Percentiles rank a stretch among this genome's conserved stretches.
Conservation (phyloP, 257 asterid species). For the Nicotiana otophora region DNA sequence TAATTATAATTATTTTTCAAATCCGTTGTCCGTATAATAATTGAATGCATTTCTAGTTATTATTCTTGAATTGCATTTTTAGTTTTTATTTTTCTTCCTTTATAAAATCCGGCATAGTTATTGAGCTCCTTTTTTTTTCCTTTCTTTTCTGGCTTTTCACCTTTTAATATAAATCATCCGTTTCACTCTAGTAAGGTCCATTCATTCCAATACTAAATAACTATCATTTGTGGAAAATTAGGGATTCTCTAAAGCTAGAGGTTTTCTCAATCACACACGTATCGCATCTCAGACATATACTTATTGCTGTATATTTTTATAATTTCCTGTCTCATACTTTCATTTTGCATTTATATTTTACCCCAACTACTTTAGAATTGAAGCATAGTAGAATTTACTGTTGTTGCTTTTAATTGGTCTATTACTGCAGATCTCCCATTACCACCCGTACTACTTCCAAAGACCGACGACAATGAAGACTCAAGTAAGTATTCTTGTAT, state of each 20-base stretch:
- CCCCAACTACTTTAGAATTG: neutral
- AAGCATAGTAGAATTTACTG: neutral
- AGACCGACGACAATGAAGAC: conserved; percentile 64
- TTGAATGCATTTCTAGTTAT: neutral
- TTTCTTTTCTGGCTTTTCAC: neutral
- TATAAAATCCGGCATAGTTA: neutral
- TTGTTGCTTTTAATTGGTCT: neutral
- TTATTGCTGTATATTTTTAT: neutral
- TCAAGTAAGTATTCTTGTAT: conserved; percentile 38
- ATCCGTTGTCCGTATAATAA: neutral
- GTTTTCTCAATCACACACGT: neutral
- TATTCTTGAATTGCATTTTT: neutral
- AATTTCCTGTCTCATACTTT: neutral
- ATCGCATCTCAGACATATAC: neutral
- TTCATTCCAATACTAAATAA: neutral
- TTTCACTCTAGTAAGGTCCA: neutral
- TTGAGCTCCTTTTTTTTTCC: neutral
- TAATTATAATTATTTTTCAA: neutral
- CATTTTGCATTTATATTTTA: neutral
- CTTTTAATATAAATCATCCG: neutral
- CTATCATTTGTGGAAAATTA: neutral
- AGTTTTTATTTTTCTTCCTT: neutral
- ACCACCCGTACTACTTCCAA: conserved; percentile 53
- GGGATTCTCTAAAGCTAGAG: neutral
- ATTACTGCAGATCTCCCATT: conserved; percentile 52